These are phyloP conservation scores for Starmerella sirachaensis DNA, from an alignment of 805 yeast species.

Conservation along the genomic window DNA sequence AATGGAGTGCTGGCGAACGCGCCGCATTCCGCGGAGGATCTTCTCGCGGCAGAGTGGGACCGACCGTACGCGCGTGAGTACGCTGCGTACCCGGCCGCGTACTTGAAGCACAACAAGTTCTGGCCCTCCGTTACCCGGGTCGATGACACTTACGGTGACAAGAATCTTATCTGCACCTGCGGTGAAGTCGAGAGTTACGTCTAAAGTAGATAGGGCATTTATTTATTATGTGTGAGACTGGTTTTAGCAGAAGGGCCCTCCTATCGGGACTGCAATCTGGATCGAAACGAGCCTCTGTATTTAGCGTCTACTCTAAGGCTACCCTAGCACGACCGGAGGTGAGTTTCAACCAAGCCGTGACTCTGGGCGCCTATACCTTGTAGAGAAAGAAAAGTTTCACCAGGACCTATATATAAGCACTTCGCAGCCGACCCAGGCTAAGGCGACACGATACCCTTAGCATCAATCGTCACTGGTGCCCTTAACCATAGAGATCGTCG, in stretches of 20 bases:
- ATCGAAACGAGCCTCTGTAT: conserved; percentile 20
- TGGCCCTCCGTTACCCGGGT: conserved; percentile 94
- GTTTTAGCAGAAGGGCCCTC: conserved; percentile 18
- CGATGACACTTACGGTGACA: conserved; percentile 90
- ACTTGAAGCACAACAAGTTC: conserved; percentile 60
- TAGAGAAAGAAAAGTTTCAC: neutral
- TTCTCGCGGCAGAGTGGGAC: conserved; percentile 62
- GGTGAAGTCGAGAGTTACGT: conserved; percentile 26
- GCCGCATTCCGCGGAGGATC: conserved; percentile 80
- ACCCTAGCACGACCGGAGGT: conserved; percentile 26
- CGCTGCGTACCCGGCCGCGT: conserved; percentile 86
- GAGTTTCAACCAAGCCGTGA: conserved; percentile 23
- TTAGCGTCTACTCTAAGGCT: conserved; percentile 22
- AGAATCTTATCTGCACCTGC: conserved; percentile 85
- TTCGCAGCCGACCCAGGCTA: too few species aligned
- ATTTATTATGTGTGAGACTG: conserved; percentile 18
- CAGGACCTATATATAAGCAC: too few species aligned
- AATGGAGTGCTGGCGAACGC: conserved; percentile 65
- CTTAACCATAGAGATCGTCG: too few species aligned
- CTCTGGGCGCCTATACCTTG: conserved; percentile 25
- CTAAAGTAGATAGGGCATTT: neutral
- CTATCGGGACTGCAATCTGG: conserved; percentile 10
- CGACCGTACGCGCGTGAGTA: conserved; percentile 86
- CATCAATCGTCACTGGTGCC: too few species aligned
- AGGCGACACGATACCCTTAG: too few species aligned